Evolutionary conservation across 208 protist genomes (phyloP).

Genomic region (Wallacemonas sp.): DNA sequence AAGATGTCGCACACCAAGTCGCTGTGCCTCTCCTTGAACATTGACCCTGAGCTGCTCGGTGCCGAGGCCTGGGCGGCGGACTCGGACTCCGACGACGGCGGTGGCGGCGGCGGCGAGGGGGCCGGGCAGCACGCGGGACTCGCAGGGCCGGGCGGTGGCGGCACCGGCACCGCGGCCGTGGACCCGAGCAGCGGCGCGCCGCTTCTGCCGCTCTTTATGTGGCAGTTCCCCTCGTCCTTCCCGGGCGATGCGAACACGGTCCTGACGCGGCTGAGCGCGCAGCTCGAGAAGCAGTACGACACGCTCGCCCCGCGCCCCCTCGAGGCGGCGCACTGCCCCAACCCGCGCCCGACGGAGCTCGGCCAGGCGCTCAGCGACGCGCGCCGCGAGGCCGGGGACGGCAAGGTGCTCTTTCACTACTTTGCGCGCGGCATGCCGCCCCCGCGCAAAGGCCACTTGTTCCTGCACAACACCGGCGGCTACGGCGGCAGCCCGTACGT

Average conservation of each 20-base stretch:
- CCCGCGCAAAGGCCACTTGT: conserved; percentile 53
- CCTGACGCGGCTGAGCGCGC: conserved; percentile 54
- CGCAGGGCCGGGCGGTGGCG: no score
- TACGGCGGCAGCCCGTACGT: conserved; percentile 33
- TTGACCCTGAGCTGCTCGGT: conserved; percentile 55
- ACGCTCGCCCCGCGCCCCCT: conserved; percentile 67
- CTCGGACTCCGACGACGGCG: conserved; percentile 25
- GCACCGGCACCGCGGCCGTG: neutral
- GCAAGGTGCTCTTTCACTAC: conserved; percentile 87
- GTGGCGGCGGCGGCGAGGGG: conserved; percentile 8
- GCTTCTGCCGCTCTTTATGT: conserved; percentile 56
- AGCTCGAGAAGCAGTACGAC: conserved; percentile 74
- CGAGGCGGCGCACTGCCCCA: conserved; percentile 48
- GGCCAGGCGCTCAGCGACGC: conserved; percentile 59
- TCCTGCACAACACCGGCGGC: conserved; percentile 37
- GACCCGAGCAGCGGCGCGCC: neutral
- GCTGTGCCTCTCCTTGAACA: conserved; percentile 71
- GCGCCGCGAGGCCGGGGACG: conserved; percentile 60
- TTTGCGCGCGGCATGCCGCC: conserved; percentile 66
- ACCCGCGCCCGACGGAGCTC: conserved; percentile 58
- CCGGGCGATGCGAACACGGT: conserved; percentile 54
- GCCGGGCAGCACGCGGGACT: no score
- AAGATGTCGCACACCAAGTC: conserved; percentile 58
- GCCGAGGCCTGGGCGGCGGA: conserved; percentile 33
- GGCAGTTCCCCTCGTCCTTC: conserved; percentile 73